Base-by-base conservation (phyloP, 306 rosid species). In the Trichosanthes truncata region DNA sequence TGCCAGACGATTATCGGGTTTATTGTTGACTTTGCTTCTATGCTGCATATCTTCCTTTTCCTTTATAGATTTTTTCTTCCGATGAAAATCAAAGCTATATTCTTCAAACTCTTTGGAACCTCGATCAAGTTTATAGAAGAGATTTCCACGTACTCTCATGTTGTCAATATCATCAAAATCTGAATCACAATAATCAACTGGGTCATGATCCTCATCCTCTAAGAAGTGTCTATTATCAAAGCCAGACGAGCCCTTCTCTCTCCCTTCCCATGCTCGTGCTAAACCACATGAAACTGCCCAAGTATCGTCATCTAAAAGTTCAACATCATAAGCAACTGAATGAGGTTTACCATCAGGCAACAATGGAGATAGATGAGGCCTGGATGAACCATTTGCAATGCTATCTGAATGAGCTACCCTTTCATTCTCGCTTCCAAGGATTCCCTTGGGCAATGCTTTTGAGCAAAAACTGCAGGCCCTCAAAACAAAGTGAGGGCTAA, bases 81-180 rank as follows among this genome's bases (percentile, higher is more conserved):
- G 49, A 76, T 88, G 97, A 81, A 95, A 92, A 17, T 95, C 96
- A 4, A 85, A 80, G 67, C 76, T 91, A 78, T 90, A 91, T 86
- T 95, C 98, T 82, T 95, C 97, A 83, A 79, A 95, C 87, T 95
- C 97, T 80, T 88, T 90, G 78, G 97, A 91, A 78, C 88, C 86
- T 1, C 87, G 89, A 61, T 95, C 96, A 23, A 95, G 92, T 85
- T 92, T 92, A 74, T 78, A 95, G 68, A 92, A 91, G 29, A 93
- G 88, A 79, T 67, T 88, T 7, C 96, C 96, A 0, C 82, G 91
- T 60, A 92, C 68, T 81, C 97, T 91, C 93, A 93, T 84, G 41
- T 84, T 87, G 69, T 94, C 97, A 61, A 93, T 80, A 81, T 91
- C 90, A 53, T 95, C 97, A 68, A 89, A 87, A 84, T 90, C 96